Evolutionary conservation across 495 filamentous ascomycete species (phyloP).

Genomic region (Letharia lupina): DNA sequence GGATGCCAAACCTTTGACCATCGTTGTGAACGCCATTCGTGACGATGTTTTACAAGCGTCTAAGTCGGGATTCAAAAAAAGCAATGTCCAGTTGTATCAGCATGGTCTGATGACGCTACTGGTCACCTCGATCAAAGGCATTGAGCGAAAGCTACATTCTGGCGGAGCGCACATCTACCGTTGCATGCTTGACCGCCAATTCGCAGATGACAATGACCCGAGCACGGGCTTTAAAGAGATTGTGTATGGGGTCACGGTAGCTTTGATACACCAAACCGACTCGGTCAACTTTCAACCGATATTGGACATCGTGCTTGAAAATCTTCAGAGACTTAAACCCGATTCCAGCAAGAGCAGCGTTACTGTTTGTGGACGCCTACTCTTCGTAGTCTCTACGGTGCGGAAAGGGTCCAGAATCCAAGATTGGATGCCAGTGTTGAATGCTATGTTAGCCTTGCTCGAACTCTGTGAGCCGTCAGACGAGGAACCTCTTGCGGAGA

Average conservation of each 20-base stretch:
- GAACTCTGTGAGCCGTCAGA: conserved; percentile 35
- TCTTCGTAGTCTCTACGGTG: conserved; percentile 63
- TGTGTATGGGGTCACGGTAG: conserved; percentile 63
- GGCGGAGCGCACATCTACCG: conserved; percentile 61
- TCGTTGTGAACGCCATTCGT: conserved; percentile 59
- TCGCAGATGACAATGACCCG: conserved; percentile 37
- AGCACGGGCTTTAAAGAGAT: conserved; percentile 47
- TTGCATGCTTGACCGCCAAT: conserved; percentile 46
- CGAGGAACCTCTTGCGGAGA: conserved; percentile 44
- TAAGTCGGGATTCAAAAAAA: conserved; percentile 41
- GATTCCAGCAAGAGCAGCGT: conserved; percentile 32
- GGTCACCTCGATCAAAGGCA: conserved; percentile 76
- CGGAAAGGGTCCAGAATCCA: conserved; percentile 66
- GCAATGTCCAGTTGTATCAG: conserved; percentile 51
- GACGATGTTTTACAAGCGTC: conserved; percentile 52
- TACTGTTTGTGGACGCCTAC: conserved; percentile 47
- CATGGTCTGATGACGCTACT: conserved; percentile 88
- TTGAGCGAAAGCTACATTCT: conserved; percentile 72
- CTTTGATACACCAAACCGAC: conserved; percentile 72
- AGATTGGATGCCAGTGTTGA: conserved; percentile 61
- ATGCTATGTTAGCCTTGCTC: conserved; percentile 48
- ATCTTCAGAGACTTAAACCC: conserved; percentile 30
- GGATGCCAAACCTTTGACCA: conserved; percentile 55
- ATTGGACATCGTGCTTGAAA: conserved; percentile 47
- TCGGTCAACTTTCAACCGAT: conserved; percentile 54